These are phyloP conservation scores for Kalanchoe fedtschenkoi DNA, from an alignment of 164 flowering plant genomes.

Conservation along the genomic window DNA sequence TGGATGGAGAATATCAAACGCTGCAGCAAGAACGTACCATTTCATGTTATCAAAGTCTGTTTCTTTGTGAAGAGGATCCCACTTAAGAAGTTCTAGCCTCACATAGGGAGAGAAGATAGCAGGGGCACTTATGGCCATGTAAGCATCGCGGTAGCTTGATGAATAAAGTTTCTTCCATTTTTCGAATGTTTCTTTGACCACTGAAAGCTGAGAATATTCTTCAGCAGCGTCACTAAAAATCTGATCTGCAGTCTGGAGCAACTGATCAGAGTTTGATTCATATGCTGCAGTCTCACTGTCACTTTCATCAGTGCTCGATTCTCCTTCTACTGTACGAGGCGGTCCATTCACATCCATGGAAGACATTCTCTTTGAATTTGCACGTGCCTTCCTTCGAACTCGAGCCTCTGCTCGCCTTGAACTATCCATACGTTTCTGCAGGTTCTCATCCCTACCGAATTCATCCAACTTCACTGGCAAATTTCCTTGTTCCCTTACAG, in stretches of 20 bases:
- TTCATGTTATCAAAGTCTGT: constrained; percentile 71
- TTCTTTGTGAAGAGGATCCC: constrained; percentile 84
- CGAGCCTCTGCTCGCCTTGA: constrained; percentile 64
- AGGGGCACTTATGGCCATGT: constrained; percentile 69
- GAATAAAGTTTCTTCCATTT: constrained; percentile 63
- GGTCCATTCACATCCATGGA: constrained; percentile 33
- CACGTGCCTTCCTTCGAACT: constrained; percentile 36
- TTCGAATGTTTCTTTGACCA: constrained; percentile 63
- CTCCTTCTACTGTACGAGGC: constrained; percentile 65
- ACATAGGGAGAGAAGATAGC: constrained; percentile 88
- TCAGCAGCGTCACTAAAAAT: constrained; percentile 80
- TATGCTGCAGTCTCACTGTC: constrained; percentile 73
- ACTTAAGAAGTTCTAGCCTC: constrained; percentile 84
- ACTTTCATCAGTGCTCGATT: constrained; percentile 95
- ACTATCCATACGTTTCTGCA: constrained; percentile 69
- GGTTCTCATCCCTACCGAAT: constrained; percentile 79
- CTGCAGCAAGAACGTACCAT: constrained; percentile 39
- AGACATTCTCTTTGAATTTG: constrained; percentile 47
- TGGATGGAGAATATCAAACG: too few relatives aligned
- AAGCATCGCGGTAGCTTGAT: constrained; percentile 74
- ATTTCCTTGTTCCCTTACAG: constrained; percentile 34
- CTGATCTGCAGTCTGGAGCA: constrained; percentile 65
- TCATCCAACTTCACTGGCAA: constrained; percentile 75
- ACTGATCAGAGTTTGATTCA: constrained; percentile 37
- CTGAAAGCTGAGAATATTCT: constrained; percentile 64